Evolutionary conservation across 345 rosid genomes (phyloP).

Genomic region (Leavenworthia alabamica): DNA sequence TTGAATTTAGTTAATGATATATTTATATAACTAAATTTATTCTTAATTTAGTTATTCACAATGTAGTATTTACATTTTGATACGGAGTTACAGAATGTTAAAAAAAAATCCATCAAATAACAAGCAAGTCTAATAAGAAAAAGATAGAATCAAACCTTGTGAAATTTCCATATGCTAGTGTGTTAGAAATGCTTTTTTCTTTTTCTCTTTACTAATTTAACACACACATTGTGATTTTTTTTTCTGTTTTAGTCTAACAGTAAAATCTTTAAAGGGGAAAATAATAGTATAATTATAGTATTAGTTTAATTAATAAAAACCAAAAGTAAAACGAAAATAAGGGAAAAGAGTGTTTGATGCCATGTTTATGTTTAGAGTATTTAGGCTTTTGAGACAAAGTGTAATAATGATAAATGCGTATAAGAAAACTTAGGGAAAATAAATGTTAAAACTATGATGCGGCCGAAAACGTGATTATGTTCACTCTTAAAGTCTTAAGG

Average conservation of each 20-base stretch:
- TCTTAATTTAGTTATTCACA: too few relatives aligned
- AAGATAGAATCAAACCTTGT: background rate
- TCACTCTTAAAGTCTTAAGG: conserved; percentile 16
- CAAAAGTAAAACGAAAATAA: conserved; percentile 27
- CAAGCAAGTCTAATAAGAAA: too few relatives aligned
- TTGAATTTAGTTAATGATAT: too few relatives aligned
- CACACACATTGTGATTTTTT: background rate
- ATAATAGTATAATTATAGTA: background rate
- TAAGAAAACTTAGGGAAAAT: conserved; percentile 31
- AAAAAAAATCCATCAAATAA: too few relatives aligned
- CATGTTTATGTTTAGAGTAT: conserved; percentile 26
- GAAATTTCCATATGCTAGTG: too few relatives aligned
- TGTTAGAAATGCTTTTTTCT: too few relatives aligned
- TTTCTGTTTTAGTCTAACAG: background rate
- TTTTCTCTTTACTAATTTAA: conserved; percentile 1
- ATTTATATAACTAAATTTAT: too few relatives aligned
- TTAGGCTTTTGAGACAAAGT: conserved; percentile 48
- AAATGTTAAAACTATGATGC: background rate
- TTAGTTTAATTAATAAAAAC: conserved; percentile 13
- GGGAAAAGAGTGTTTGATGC: conserved; percentile 16
- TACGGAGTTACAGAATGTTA: too few relatives aligned
- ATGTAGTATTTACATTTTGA: too few relatives aligned
- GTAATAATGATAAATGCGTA: conserved; percentile 36
- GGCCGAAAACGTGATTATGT: conserved; percentile 34
- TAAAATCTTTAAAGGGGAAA: background rate